Evolutionary conservation across 2,329 filamentous ascomycete genomes (phyloP).

Genomic region (Myriosclerotinia curreyana): DNA sequence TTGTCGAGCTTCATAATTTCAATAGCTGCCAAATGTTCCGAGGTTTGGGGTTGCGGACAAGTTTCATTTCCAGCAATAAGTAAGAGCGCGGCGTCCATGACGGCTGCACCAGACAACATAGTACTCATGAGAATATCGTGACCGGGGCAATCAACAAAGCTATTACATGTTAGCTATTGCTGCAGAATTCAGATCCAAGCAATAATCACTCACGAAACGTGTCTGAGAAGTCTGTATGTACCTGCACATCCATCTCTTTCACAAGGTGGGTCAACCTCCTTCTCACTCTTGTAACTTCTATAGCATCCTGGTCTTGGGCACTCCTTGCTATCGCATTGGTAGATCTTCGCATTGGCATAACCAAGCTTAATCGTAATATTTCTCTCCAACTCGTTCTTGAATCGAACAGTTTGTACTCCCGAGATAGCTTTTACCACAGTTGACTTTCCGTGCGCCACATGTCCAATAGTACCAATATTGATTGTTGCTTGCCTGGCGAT

Average conservation of each 20-base stretch:
- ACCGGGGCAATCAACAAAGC: conserved; percentile 97
- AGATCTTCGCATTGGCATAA: conserved; percentile 99
- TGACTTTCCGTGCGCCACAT: conserved; percentile 98
- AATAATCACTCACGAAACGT: conserved; percentile 72
- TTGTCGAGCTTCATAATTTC: conserved; percentile 99
- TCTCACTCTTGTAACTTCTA: conserved; percentile 96
- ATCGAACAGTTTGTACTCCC: conserved; percentile 96
- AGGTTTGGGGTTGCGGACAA: conserved; percentile 97
- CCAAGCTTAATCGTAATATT: conserved; percentile 99
- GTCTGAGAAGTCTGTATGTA: conserved; percentile 82
- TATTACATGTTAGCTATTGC: conserved; percentile 43
- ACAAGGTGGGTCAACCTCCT: conserved; percentile 95
- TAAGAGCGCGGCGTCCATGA: conserved; percentile 97
- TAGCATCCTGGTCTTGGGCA: conserved; percentile 96
- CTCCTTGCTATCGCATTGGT: conserved; percentile 90
- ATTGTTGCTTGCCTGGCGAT: conserved; percentile 97
- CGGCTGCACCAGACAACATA: conserved; percentile 98
- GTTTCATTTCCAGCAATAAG: conserved; percentile 98
- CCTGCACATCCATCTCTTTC: conserved; percentile 89
- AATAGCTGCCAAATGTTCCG: conserved; percentile 96
- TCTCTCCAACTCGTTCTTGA: conserved; percentile 99
- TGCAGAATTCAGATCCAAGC: conserved; percentile 6
- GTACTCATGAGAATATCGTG: conserved; percentile 99
- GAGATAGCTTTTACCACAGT: conserved; percentile 99
- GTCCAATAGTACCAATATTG: conserved; percentile 97